These are phyloP conservation scores for Apophysomyces trapeziformis DNA, from an alignment of 371 early-diverging fungal genomes.

Conservation along the genomic window DNA sequence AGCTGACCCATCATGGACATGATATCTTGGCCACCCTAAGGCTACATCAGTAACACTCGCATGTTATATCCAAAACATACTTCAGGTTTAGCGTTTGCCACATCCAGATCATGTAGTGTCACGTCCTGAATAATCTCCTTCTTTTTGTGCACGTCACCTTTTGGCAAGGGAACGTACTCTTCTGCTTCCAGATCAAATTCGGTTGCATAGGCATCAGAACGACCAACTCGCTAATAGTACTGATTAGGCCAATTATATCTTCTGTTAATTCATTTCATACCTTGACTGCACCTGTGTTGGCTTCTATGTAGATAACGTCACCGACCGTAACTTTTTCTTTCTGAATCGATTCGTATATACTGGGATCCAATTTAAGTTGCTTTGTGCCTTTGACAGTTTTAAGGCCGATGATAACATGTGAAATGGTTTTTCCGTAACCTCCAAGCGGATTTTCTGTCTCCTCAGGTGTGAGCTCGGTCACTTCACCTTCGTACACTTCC, in stretches of 20 bases:
- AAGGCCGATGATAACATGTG: constrained; percentile 94
- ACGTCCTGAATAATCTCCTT: constrained; percentile 97
- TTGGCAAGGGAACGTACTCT: constrained; percentile 96
- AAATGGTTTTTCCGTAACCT: constrained; percentile 93
- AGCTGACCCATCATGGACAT: constrained; percentile 97
- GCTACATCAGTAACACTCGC: neutral
- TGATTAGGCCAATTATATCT: neutral
- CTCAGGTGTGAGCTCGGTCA: constrained; percentile 95
- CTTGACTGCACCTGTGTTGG: constrained; percentile 97
- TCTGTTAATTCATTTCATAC: constrained; percentile 34
- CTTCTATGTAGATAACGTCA: constrained; percentile 99
- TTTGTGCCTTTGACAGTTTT: constrained; percentile 99
- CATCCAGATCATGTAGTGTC: constrained; percentile 98
- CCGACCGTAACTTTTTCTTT: constrained; percentile 97
- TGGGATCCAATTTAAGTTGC: constrained; percentile 96
- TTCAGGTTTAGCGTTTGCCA: constrained; percentile 96
- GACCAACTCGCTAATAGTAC: constrained; percentile 82
- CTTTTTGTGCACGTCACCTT: constrained; percentile 99
- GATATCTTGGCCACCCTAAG: constrained; percentile 92
- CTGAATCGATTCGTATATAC: constrained; percentile 95
- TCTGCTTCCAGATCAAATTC: constrained; percentile 98
- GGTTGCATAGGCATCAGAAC: constrained; percentile 94
- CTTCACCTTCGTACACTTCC: constrained; percentile 99
- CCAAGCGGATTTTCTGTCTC: constrained; percentile 95
- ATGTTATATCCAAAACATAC: constrained; percentile 23